Conservation (phyloP, 225 moss, liverwort and hornwort species). For the Bryoerythrophyllum caledonicum region DNA sequence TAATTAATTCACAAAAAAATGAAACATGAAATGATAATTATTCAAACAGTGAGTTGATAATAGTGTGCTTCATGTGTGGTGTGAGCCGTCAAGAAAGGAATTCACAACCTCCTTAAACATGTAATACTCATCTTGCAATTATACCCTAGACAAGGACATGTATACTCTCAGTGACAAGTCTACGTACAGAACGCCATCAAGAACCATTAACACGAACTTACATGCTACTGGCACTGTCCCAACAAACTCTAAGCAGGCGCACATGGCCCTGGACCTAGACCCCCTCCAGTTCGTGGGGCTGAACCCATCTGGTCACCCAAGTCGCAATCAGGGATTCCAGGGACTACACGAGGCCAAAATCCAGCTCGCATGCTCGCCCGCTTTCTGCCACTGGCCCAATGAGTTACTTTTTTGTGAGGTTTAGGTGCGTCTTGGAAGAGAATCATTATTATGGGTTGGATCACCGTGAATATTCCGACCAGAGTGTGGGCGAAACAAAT, state of each 20-base stretch:
- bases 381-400: constrained; percentile 8
- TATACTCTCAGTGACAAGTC: background rate
- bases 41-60: background rate
- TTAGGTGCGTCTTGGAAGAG: constrained; percentile 8
- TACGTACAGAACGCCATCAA: background rate
- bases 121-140: background rate
- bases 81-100: background rate
- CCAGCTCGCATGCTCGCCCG: too few relatives aligned
- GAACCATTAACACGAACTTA: background rate
- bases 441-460: constrained; percentile 1
- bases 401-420: background rate
- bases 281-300: too few relatives aligned
- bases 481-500: background rate
- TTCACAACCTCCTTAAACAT: background rate
- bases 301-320: too few relatives aligned
- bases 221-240: background rate
- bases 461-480: background rate
- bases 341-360: too few relatives aligned
- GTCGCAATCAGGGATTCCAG: too few relatives aligned
- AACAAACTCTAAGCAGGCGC: too few relatives aligned
- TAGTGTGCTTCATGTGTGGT: constrained; percentile 2
- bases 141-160: background rate
- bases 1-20: too few relatives aligned
- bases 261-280: too few relatives aligned
- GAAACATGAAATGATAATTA: too few relatives aligned